Evolutionary conservation across 352 stramenopile genomes (phyloP), one percentile per base, ranked within the genome.

Genomic region (Albugo laibachii): DNA sequence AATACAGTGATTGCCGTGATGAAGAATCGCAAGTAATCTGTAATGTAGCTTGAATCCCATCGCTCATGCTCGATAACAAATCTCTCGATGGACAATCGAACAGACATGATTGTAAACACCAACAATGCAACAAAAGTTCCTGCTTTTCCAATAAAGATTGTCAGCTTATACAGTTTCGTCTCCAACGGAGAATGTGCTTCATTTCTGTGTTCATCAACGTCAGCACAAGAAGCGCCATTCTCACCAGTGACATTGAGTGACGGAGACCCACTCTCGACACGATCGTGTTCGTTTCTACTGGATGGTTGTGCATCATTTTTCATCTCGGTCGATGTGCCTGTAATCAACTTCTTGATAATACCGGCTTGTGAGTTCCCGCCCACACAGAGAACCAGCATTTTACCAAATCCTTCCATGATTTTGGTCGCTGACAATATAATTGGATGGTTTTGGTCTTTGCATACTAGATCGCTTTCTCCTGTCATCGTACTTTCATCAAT

Each of bases 381-480:
- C 13, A 97, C 88, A 20, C 83, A 91, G 27, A 92, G 69, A 8
- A 94, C 83, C 24, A 97, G 63, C 69, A 96, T 94, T 49, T 80
- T 74, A 36, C 67, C 83, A 2, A 81, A 65, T n/a, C 92, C 92
- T 45, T 88, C 78, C 57, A 89, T 92, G 13, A 94, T 74, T 27
- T 87, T 91, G 34, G 86, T 96, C 35, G 85, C 88, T 8, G 78
- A 95, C 10, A 96, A 63, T 20, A 97, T 52, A 51, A 95, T 93
- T 5, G 81, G 80, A 52, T 87, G 73, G 13, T 79, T 64, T 5
- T 45, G 46, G 45, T 59, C 68, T 66, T 94, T 95, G 13, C 57
- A 48, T 1, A 96, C 34, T 16, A 93, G 53, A 36, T 93, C 80
- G 12, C 84, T 80, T 59, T 96, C 87, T 21, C 86, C 87, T 15